Base-by-base conservation (phyloP, 768 basidiomycete genomes). In the Tubosaeta sp. region DNA sequence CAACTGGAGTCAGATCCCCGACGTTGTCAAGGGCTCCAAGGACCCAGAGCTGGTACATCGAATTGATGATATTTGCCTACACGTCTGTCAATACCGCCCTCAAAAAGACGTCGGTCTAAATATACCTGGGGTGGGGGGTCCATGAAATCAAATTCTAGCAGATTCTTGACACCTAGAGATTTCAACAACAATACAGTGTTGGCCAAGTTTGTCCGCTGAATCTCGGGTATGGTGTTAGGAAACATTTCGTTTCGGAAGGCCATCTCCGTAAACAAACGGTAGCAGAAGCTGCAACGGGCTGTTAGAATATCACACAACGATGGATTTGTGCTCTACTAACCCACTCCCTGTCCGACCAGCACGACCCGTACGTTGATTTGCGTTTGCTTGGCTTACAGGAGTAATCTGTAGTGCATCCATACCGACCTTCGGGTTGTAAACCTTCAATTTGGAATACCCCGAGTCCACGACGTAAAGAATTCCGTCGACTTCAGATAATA, bases 381-480 rank as follows among this genome's bases (percentile, higher is more conserved):
- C 94, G 70, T 99, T 99, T 14, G 96, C 96, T 65, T 98, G 95
- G 70, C 93, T 95, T 74, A 99, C 94, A 2, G 96, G 96, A 6
- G 96, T 99, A 58, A 99, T 98, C 67, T 99, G 96, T 46, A 99
- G 74, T 3, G 96, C 94, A 63, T 98, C 96, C 96, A 99, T 99
- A 54, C 96, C 96, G 53, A 98, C 93, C 68, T 94, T 93, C 14
- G 96, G 94, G 65, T 98, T 99, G 75, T 99, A 98, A 19, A 98
- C 95, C 70, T 97, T 97, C 55, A 99, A 75, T 69, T 98, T 99
- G 21, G 91, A 96, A 69, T 93, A 98, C 0, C 96, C 96, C 0
- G 91, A 84, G 66, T 99, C 96, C 2, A 99, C 90, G 24, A 99
- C 96, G 59, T 87, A 99, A 32, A 96, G 76, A 64, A 99, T 99